Percentiles rank a stretch among this genome's conserved stretches.
phyloP scores from a whole-genome alignment of 805 yeast species.

The Hanseniaspora jakobsenii region DNA sequence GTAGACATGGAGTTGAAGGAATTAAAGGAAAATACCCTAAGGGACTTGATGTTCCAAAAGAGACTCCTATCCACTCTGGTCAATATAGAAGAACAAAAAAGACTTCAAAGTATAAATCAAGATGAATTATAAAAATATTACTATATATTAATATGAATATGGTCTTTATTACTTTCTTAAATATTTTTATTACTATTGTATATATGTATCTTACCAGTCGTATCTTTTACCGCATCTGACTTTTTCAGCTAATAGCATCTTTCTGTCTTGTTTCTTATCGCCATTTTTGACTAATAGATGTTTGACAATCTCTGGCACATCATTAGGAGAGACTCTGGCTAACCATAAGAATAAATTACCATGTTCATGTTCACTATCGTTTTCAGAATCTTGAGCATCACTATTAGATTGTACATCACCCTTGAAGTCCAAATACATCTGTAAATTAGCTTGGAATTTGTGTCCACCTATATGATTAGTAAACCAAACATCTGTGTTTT shows the following conservation, averaged over 20 bases:
- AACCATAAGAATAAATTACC: conserved; percentile 59
- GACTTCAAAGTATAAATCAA: neutral
- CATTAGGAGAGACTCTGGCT: conserved; percentile 71
- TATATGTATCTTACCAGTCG: conserved; percentile 47
- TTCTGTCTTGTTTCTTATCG: conserved; percentile 38
- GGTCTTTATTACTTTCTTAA: neutral
- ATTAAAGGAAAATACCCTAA: neutral
- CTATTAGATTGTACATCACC: no score
- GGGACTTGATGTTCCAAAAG: conserved; percentile 11
- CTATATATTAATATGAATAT: no score
- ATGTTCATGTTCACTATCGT: conserved; percentile 21
- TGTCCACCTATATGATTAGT: conserved; percentile 94
- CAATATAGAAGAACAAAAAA: conserved; percentile 7
- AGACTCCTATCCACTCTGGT: conserved; percentile 8
- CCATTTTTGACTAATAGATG: conserved; percentile 52
- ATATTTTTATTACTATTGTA: no score
- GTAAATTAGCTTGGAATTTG: conserved; percentile 81
- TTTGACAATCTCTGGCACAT: conserved; percentile 63
- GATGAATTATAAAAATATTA: conserved; percentile 4
- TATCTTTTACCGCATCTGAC: conserved; percentile 42
- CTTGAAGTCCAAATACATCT: conserved; percentile 47
- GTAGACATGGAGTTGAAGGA: neutral
- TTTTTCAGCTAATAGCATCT: conserved; percentile 53
- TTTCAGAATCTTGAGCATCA: conserved; percentile 29
- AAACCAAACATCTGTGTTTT: conserved; percentile 35